These are phyloP conservation scores for Cicer cuneatum DNA, from an alignment of 306 rosid genomes.

Conservation along the genomic window DNA sequence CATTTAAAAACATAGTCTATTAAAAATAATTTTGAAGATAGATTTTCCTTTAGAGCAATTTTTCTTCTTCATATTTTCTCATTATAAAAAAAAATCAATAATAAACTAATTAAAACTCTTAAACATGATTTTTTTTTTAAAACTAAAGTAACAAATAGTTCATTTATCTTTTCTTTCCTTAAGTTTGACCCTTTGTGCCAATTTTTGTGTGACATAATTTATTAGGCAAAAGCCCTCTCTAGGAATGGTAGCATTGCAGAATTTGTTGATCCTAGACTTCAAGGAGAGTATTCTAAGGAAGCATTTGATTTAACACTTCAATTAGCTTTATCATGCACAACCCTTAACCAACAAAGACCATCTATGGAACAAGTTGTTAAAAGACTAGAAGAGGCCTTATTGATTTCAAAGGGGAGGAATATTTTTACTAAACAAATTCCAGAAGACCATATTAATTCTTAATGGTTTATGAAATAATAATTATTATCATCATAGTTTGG, in stretches of 20 bases:
- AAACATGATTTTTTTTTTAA: too few species aligned
- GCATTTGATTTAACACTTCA: conserved; percentile 50
- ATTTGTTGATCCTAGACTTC: conserved; percentile 53
- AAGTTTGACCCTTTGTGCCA: background rate
- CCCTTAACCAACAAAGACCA: conserved; percentile 48
- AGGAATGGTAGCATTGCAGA: conserved; percentile 43
- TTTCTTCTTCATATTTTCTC: too few species aligned
- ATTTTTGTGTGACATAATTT: conserved; percentile 38
- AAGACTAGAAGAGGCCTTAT: conserved; percentile 49
- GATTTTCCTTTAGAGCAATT: too few species aligned
- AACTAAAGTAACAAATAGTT: too few species aligned
- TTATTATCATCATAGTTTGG: background rate
- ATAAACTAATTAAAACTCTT: too few species aligned
- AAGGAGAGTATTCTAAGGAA: conserved; percentile 51
- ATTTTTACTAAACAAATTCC: conserved; percentile 42
- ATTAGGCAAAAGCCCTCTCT: conserved; percentile 48
- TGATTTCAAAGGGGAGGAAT: conserved; percentile 41
- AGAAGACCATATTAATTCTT: conserved; percentile 14
- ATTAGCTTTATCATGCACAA: conserved; percentile 57
- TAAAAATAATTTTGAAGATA: too few species aligned
- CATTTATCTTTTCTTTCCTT: background rate
- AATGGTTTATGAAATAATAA: background rate
- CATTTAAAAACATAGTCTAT: too few species aligned
- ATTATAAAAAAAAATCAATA: too few species aligned
- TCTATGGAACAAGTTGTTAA: conserved; percentile 50